Evolutionary conservation across 768 basidiomycete genomes (phyloP), one percentile per base, ranked within the genome.

Genomic region (Boletus eberwhitei): DNA sequence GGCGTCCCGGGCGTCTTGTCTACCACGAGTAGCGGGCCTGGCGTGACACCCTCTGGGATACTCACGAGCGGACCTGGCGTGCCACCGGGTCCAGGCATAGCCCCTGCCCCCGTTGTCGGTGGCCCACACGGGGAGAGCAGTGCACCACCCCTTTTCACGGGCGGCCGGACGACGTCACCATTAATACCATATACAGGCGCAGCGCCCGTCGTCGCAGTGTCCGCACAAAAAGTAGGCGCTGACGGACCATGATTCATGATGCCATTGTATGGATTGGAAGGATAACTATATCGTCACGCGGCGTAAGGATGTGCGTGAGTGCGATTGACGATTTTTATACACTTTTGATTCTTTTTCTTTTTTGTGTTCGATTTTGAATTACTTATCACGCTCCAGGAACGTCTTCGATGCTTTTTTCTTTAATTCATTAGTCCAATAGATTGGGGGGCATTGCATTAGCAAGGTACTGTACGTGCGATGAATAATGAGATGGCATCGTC

Each of bases 31-130:
- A 38, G 52, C 9, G 64, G 61, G 2, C 62, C 65, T 35, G 61
- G 64, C 11, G 55, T 67, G n/a, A 65, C 46, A 12, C 34, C 60
- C 1, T 57, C 58, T 17, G 66, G 66, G 12, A 68, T 68, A 54
- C 52, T 67, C n/a, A 68, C 66, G 22, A 66, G 64, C 21, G 66
- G 66, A 16, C 66, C 65, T 34, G 66, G 66, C n/a, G 49, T 68
- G 22, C 66, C 66, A 1, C 64, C 64, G 3, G 67, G 67, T 31
- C 65, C 67, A 1, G 67, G 65, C 8, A 69, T 68, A 29, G 58
- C 65, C 0, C 65, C 63, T 50, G 63, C 67, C 1, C 51, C 64
- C 12, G 8, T 51, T 22, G 41, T 55, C 41, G 40, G 57, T 29
- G 48, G 48, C 4, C 38, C 46, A 4, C 4, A 50, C 5, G 64